These are phyloP conservation scores for Dioscorea zingiberensis DNA, from an alignment of 106 monocot species.

Conservation along the genomic window DNA sequence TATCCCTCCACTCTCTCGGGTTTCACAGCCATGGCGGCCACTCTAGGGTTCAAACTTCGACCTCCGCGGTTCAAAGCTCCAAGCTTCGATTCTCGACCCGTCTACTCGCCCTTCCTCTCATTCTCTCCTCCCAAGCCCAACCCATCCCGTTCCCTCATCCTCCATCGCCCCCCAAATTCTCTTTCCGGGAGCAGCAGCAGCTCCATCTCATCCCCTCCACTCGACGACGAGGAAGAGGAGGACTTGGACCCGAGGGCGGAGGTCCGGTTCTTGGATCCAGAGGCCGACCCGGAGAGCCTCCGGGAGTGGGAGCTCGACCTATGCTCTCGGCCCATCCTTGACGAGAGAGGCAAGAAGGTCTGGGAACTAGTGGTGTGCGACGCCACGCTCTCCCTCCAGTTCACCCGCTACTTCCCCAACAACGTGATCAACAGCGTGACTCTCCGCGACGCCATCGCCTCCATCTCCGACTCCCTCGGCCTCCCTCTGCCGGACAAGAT, in stretches of 20 bases:
- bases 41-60: too few relatives aligned
- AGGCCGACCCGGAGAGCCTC: constrained; percentile 28
- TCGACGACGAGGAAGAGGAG: constrained; percentile 12
- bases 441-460: constrained; percentile 74
- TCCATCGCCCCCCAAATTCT: constrained; percentile 4
- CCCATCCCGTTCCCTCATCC: background rate
- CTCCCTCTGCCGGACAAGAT: constrained; percentile 80
- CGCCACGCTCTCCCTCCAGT: constrained; percentile 75
- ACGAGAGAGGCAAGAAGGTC: constrained; percentile 78
- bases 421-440: constrained; percentile 95
- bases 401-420: constrained; percentile 87
- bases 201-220: constrained; percentile 18
- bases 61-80: too few relatives aligned
- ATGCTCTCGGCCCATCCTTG: constrained; percentile 90
- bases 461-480: constrained; percentile 32
- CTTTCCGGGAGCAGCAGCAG: constrained; percentile 9
- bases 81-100: background rate
- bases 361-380: constrained; percentile 98
- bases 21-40: too few relatives aligned
- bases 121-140: background rate
- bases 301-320: constrained; percentile 94
- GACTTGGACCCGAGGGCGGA: constrained; percentile 59
- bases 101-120: background rate
- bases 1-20: too few relatives aligned
- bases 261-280: constrained; percentile 71